These are phyloP conservation scores for Rhododendron vialii DNA, from an alignment of 148 eudicot genomes.

Conservation along the genomic window DNA sequence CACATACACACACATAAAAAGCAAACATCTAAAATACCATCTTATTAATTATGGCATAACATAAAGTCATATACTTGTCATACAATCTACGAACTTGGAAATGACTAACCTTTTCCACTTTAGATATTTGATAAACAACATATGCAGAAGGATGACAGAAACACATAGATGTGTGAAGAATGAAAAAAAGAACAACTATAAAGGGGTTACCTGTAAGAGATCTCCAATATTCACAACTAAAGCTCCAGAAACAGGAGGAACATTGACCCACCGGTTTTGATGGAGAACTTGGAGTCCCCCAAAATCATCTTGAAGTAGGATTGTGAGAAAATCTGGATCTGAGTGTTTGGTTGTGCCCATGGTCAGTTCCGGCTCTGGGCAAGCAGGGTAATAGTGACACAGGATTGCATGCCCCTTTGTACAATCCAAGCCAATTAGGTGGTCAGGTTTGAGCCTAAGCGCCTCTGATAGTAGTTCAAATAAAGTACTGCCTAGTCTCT, in stretches of 20 bases:
- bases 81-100: background rate
- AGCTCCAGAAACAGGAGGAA: slow-evolving; percentile 33
- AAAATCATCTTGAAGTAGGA: slow-evolving; percentile 35
- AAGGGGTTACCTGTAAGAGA: slow-evolving; percentile 12
- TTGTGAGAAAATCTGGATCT: slow-evolving; percentile 28
- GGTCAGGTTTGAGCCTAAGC: slow-evolving; percentile 19
- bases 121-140: background rate
- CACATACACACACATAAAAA: no score
- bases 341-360: slow-evolving; percentile 38
- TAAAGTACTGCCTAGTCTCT: slow-evolving; percentile 12
- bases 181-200: background rate
- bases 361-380: slow-evolving; percentile 48
- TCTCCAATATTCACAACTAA: slow-evolving; percentile 42
- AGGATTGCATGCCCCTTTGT: slow-evolving; percentile 18
- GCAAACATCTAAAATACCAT: no score
- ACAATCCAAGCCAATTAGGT: slow-evolving; percentile 14
- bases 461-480: slow-evolving; percentile 18
- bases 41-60: background rate
- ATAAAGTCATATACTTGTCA: background rate
- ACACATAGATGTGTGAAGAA: background rate
- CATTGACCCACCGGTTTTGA: slow-evolving; percentile 42
- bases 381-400: slow-evolving; percentile 46
- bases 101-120: background rate
- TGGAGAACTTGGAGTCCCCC: slow-evolving; percentile 48
- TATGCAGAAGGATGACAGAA: background rate